phyloP scores from a whole-genome alignment of 2,329 filamentous ascomycete species.

The Fusarium subglutinans region DNA sequence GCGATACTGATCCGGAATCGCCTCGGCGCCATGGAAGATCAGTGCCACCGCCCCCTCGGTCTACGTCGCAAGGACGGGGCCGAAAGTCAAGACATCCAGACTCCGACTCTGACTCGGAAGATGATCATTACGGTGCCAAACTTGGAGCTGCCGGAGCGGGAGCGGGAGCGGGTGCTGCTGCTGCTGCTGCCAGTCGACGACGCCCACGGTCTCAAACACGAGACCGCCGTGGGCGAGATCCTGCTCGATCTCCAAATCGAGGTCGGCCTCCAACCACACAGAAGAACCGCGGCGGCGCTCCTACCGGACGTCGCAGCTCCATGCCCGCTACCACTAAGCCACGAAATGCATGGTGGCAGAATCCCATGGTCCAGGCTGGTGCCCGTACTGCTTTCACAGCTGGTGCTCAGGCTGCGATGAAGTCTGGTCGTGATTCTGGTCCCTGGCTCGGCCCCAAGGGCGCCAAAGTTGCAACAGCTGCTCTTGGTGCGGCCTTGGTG shows the following conservation, averaged over 20 bases:
- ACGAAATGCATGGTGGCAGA: constrained; percentile 48
- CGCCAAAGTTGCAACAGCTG: constrained; percentile 59
- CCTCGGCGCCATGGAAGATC: constrained; percentile 30
- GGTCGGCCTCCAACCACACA: constrained; percentile 37
- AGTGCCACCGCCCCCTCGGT: constrained; percentile 19
- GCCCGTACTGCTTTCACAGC: constrained; percentile 58
- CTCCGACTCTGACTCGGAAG: constrained; percentile 31
- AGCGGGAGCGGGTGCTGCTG: constrained; percentile 11
- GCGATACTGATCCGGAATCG: constrained; percentile 12
- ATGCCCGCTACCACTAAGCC: constrained; percentile 46
- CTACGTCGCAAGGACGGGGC: constrained; percentile 23
- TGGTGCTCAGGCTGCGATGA: constrained; percentile 59
- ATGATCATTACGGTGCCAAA: constrained; percentile 17
- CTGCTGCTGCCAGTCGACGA: constrained; percentile 19
- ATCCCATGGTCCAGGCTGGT: constrained; percentile 52
- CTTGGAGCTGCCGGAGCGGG: constrained; percentile 8
- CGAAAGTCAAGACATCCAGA: constrained; percentile 21
- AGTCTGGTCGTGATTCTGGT: constrained; percentile 55
- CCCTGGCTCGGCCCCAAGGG: constrained; percentile 60
- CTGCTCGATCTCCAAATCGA: constrained; percentile 29
- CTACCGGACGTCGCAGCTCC: constrained; percentile 44
- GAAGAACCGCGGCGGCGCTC: constrained; percentile 21
- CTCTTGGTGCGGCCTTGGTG: constrained; percentile 58
- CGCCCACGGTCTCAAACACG: constrained; percentile 39
- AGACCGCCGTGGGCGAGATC: constrained; percentile 18